Base-by-base conservation (phyloP, 208 protist species). In the Trypanosoma congolense region DNA sequence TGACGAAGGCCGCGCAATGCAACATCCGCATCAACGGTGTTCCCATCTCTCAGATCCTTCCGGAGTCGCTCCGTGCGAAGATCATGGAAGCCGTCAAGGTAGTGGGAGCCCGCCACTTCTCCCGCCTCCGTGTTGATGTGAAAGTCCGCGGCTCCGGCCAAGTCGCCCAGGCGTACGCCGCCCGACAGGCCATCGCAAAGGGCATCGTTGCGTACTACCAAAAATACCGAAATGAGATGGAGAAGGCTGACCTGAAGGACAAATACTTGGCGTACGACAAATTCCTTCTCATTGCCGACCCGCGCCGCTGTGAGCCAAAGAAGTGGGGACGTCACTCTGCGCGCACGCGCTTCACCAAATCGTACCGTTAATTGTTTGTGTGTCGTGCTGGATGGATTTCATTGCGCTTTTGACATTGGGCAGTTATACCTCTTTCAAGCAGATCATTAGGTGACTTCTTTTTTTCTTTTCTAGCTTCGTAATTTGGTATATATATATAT, bases 271-370 rank as follows among this genome's bases (percentile, higher is more conserved):
- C 61, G 19, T 99, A 97, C 75, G 99, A 99, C 87, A 93, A 99
- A 62, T 96, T 93, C 53, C 87, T 99, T 19, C 87, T 99, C 36
- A 99, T 99, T 74, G 97, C 98, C 55, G 99, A 99, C 76, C 97
- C 98, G 61, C 95, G 98, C 80, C 93, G 98, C 75, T 97, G 93
- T 82, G 98, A 99, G 87, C 93, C 98, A 58, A 99, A 99, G 98
- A 99, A 99, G 83, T 99, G 99, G 83, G 99, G 98, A 69, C 98
- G 98, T 83, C 95, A 92, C 68, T 98, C 97, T 95, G 98, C 98
- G 71, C 95, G 99, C 69, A 96, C 98, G 19, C 85, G 98, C 76
- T 97, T 96, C 89, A 98, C 99, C 78, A 99, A 71, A 51, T 65
- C 65, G 12, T 65, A 63, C 56, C 65, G 65, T 25, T 71, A 53